These are phyloP conservation scores for Fusarium buharicum DNA, from an alignment of 2,329 filamentous ascomycete species.

Conservation along the genomic window DNA sequence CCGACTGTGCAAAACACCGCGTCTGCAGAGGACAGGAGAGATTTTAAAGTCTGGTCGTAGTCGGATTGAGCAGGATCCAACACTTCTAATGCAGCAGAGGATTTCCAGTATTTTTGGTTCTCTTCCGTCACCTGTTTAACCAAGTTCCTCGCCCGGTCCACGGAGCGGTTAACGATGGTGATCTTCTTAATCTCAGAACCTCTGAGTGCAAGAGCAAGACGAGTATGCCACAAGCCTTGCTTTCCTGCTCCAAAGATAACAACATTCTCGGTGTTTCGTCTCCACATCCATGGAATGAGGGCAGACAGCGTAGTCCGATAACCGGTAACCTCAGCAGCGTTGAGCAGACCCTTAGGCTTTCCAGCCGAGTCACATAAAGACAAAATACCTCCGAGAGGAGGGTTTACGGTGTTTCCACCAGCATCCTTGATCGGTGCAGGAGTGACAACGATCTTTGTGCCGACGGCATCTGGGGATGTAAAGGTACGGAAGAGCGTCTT, in stretches of 20 bases:
- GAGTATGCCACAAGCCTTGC: slow-evolving; percentile 78
- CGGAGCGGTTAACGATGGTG: slow-evolving; percentile 48
- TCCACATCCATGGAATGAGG: slow-evolving; percentile 67
- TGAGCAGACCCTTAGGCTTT: slow-evolving; percentile 61
- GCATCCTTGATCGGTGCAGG: slow-evolving; percentile 14
- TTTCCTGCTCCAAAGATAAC: slow-evolving; percentile 76
- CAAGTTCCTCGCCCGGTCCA: slow-evolving; percentile 3
- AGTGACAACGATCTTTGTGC: slow-evolving; percentile 42
- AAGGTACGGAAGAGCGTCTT: slow-evolving; percentile 44
- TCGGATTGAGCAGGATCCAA: slow-evolving; percentile 19
- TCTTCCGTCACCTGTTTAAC: slow-evolving; percentile 19
- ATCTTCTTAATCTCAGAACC: slow-evolving; percentile 42
- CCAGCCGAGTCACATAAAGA: slow-evolving; percentile 25
- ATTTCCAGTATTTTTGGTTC: slow-evolving; percentile 35
- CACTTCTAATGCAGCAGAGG: slow-evolving; percentile 1
- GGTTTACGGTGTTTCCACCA: neutral
- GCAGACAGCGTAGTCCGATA: slow-evolving; percentile 73
- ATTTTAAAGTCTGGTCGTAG: slow-evolving; percentile 4
- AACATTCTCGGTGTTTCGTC: slow-evolving; percentile 56
- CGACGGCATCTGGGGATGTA: slow-evolving; percentile 31
- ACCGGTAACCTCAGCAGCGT: slow-evolving; percentile 73
- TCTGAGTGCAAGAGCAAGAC: slow-evolving; percentile 68
- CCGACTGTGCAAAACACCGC: slow-evolving; percentile 37
- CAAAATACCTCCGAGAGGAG: slow-evolving; percentile 25
- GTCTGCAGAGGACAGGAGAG: slow-evolving; percentile 12